phyloP scores from a whole-genome alignment of 306 rosid genomes.

The Quillaja saponaria region DNA sequence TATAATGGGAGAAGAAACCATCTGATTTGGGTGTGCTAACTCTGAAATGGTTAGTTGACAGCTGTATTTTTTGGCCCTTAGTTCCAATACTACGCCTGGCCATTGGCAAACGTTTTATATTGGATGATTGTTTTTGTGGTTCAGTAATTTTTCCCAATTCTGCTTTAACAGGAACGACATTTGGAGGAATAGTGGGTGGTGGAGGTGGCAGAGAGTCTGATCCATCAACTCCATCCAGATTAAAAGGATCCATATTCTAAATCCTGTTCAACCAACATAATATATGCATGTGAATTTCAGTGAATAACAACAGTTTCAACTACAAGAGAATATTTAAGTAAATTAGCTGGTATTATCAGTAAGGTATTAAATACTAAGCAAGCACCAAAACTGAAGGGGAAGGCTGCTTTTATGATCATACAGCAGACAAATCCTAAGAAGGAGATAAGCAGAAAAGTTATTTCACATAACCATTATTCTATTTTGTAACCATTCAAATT shows the following conservation, averaged over 20 bases:
- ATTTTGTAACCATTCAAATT: too few relatives aligned
- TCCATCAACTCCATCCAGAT: not conserved
- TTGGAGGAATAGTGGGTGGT: conserved; percentile 20
- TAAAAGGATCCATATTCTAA: conserved; percentile 29
- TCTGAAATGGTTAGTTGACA: conserved; percentile 40
- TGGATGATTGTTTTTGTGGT: not conserved
- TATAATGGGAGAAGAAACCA: conserved; percentile 44
- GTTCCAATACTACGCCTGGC: conserved; percentile 37
- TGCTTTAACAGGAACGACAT: conserved; percentile 24
- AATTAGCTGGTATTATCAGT: too few relatives aligned
- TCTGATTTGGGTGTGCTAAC: conserved; percentile 25
- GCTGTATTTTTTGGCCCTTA: conserved; percentile 37
- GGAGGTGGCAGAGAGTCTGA: conserved; percentile 29
- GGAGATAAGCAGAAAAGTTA: too few relatives aligned
- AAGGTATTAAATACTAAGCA: too few relatives aligned
- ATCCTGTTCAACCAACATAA: conserved; percentile 14
- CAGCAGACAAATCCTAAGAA: too few relatives aligned
- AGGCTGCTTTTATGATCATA: too few relatives aligned
- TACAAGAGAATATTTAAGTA: too few relatives aligned
- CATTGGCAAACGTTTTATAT: conserved; percentile 30
- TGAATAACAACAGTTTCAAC: too few relatives aligned
- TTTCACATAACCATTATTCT: too few relatives aligned
- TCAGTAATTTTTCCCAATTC: not conserved
- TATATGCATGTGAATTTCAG: not conserved
- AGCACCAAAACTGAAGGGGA: too few relatives aligned